These are phyloP conservation scores for Sporothrix brasiliensis DNA, from an alignment of 2,329 filamentous ascomycete species.

Conservation along the genomic window DNA sequence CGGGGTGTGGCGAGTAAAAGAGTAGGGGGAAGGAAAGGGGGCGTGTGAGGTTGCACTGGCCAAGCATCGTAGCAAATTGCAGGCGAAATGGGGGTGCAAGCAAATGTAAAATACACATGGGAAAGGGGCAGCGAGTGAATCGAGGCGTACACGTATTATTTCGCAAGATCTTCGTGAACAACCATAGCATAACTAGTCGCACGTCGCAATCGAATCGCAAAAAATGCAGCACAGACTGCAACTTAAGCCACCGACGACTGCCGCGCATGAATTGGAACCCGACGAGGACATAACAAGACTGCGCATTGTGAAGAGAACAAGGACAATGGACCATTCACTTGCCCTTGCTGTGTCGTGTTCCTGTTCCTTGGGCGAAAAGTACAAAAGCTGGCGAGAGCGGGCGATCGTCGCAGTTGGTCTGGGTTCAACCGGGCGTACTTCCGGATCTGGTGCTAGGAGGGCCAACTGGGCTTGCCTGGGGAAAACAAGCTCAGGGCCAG, in stretches of 20 bases:
- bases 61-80: not conserved
- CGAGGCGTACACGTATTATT: too few species aligned
- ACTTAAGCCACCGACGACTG: not conserved
- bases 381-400: too few species aligned
- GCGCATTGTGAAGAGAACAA: not conserved
- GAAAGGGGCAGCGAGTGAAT: not conserved
- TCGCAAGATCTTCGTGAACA: too few species aligned
- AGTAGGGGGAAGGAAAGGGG: not conserved
- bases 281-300: not conserved
- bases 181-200: too few species aligned
- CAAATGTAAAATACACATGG: not conserved
- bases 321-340: not conserved
- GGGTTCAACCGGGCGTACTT: conserved; percentile 1
- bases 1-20: not conserved
- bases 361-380: too few species aligned
- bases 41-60: conserved; percentile 19
- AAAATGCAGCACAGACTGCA: not conserved
- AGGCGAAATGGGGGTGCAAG: not conserved
- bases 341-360: not conserved
- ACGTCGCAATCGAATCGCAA: too few species aligned
- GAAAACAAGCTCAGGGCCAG: too few species aligned
- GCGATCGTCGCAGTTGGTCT: not conserved
- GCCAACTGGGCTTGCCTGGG: too few species aligned
- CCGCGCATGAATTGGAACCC: not conserved
- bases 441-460: not conserved